These are phyloP conservation scores for Pholiota adiposa DNA, from an alignment of 1,284 basidiomycete species.

Conservation along the genomic window DNA sequence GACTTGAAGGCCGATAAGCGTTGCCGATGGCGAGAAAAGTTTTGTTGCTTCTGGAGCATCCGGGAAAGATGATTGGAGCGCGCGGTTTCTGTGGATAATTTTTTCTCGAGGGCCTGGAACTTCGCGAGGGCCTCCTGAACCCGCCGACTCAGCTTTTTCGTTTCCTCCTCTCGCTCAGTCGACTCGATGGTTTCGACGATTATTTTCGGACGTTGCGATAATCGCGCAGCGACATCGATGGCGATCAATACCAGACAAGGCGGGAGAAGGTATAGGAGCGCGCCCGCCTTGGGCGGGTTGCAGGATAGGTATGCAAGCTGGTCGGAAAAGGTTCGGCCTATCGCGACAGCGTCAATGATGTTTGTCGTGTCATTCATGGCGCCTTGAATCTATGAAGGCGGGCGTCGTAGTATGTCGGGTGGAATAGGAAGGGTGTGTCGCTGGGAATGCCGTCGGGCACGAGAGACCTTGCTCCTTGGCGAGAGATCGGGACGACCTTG, in stretches of 20 bases:
- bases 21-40: constrained; percentile 29
- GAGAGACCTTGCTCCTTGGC: not conserved
- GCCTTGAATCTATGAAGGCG: not conserved
- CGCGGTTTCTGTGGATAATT: constrained; percentile 17
- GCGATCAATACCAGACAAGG: constrained; percentile 34
- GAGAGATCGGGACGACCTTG: constrained; percentile 9
- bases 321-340: constrained; percentile 11
- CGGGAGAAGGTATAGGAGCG: constrained; percentile 32
- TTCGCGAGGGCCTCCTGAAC: constrained; percentile 24
- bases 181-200: constrained; percentile 10
- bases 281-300: constrained; percentile 16
- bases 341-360: constrained; percentile 3
- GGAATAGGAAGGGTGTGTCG: not conserved
- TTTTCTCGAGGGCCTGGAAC: constrained; percentile 21
- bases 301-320: constrained; percentile 17
- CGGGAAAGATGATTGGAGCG: constrained; percentile 22
- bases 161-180: constrained; percentile 13
- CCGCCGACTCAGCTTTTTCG: constrained; percentile 18
- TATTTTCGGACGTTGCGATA: constrained; percentile 18
- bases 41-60: constrained; percentile 29
- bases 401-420: not conserved
- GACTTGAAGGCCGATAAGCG: constrained; percentile 20
- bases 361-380: constrained; percentile 8
- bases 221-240: constrained; percentile 32
- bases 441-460: constrained; percentile 5